These are phyloP conservation scores for Kurtzmaniella quercitrusa DNA, from an alignment of 1,139 yeast genomes.

Conservation along the genomic window DNA sequence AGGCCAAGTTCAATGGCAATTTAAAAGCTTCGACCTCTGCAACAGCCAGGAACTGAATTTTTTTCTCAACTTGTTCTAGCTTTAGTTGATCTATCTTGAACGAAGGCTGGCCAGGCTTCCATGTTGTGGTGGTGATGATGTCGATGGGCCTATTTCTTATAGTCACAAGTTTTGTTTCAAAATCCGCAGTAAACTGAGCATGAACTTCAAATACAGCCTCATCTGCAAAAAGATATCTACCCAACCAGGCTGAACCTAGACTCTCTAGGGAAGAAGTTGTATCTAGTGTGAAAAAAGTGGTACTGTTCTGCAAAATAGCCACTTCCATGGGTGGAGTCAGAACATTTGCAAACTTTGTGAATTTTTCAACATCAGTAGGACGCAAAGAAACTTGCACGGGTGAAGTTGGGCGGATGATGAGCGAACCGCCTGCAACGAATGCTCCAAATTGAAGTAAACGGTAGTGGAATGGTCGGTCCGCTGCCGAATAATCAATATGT, in stretches of 20 bases:
- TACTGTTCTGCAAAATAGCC: slow-evolving; percentile 16
- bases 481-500: slow-evolving; percentile 21
- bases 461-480: slow-evolving; percentile 8
- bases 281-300: slow-evolving; percentile 23
- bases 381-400: slow-evolving; percentile 20
- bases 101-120: not conserved
- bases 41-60: not conserved
- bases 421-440: slow-evolving; percentile 16
- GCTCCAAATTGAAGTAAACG: slow-evolving; percentile 18
- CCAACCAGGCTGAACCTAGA: slow-evolving; percentile 1
- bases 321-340: slow-evolving; percentile 23
- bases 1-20: slow-evolving; percentile 7
- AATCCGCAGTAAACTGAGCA: slow-evolving; percentile 6
- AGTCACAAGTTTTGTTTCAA: slow-evolving; percentile 1
- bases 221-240: slow-evolving; percentile 2
- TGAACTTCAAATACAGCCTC: slow-evolving; percentile 4
- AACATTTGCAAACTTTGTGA: slow-evolving; percentile 21
- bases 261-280: slow-evolving; percentile 14
- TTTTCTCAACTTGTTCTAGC: not conserved
- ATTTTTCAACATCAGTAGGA: slow-evolving; percentile 14
- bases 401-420: slow-evolving; percentile 19
- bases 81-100: not conserved
- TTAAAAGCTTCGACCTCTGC: not conserved
- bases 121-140: slow-evolving; percentile 1
- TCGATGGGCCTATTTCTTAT: slow-evolving; percentile 2